These are phyloP conservation scores for Astrephomene gubernaculifera DNA, from an alignment of 139 green algal species.

Conservation along the genomic window DNA sequence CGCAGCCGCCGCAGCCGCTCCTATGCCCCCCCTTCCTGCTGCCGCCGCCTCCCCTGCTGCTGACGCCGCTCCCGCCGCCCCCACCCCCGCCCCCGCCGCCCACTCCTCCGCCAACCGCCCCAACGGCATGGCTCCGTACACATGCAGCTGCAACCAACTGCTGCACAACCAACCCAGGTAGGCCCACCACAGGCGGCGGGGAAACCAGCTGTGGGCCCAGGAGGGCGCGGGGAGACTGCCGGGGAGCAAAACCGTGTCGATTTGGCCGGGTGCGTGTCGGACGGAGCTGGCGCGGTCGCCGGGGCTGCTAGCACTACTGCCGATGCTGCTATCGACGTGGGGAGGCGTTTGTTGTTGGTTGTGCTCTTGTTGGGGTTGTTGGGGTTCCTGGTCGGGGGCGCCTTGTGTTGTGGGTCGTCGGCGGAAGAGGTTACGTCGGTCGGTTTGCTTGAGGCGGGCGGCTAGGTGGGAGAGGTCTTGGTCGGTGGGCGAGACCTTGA, in stretches of 20 bases:
- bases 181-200: constrained; percentile 30
- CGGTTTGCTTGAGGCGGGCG: too few species aligned
- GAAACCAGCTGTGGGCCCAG: neutral
- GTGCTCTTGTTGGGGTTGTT: neutral
- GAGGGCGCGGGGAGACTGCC: neutral
- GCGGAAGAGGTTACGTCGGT: too few species aligned
- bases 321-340: too few species aligned
- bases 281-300: neutral
- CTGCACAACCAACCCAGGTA: constrained; percentile 23
- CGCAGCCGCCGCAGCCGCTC: too few species aligned
- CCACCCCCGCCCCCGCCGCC: neutral
- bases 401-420: neutral
- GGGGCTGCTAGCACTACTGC: neutral
- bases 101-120: neutral
- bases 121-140: constrained; percentile 19
- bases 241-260: too few species aligned
- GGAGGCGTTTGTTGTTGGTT: neutral
- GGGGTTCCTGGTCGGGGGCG: too few species aligned
- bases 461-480: neutral
- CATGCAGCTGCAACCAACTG: constrained; percentile 5
- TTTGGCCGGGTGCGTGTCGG: too few species aligned
- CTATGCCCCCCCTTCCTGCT: too few species aligned
- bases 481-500: constrained; percentile 26
- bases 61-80: too few species aligned
- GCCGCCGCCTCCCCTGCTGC: neutral